Base-by-base conservation (phyloP, 2,329 filamentous ascomycete genomes). In the Metarhizium anisopliae region DNA sequence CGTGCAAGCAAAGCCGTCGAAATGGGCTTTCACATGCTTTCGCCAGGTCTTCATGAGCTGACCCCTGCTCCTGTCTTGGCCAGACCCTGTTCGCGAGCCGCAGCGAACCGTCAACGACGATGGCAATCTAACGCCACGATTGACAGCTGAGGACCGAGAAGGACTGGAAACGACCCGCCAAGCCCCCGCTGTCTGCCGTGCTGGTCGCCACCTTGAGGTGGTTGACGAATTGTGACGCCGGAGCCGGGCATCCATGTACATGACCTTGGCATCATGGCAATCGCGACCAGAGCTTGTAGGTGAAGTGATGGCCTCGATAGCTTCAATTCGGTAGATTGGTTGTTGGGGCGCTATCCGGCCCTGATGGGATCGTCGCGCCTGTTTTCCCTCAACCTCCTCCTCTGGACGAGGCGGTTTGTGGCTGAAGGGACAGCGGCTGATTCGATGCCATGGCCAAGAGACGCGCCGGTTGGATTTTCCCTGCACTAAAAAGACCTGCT, bases 21-120 rank as follows among this genome's bases (percentile, higher is more conserved):
- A 47, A 13, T 20, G 4, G 11, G 32, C 51, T 47, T 52, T 52
- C 51, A 52, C 51, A 32, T 52, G 51, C 51, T 53, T 53, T 18
- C 35, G 38, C 6, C 38, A 45, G 16, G 16, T 20, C 29, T 36
- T 40, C 5, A 2, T 40, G 38, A 40, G 45, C 36, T 25, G 25
- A 25, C 16, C 29, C 29, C n/a, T 36, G 42, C 29, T 36, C 30
- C 30, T 30, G 25, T 16, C 30, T n/a, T 36, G 7, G 8, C 20
- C 47, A 29, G 10, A 29, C n/a, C 25, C 47, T 50, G 25, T 8
- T 50, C 47, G 35, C 29, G 47, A 50, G 30, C 51, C 20, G 40
- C 51, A 52, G 29, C 18, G 20, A 52, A 32, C 40, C 42, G 20
- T 18, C 40, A 36, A 47, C 25, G 18, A 52, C 47, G 47, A 47